A percentile compares a stretch with the other conserved stretches of the same genome.
phyloP scores from a whole-genome alignment of 2,329 filamentous ascomycete species.

The Orbilia javanica region DNA sequence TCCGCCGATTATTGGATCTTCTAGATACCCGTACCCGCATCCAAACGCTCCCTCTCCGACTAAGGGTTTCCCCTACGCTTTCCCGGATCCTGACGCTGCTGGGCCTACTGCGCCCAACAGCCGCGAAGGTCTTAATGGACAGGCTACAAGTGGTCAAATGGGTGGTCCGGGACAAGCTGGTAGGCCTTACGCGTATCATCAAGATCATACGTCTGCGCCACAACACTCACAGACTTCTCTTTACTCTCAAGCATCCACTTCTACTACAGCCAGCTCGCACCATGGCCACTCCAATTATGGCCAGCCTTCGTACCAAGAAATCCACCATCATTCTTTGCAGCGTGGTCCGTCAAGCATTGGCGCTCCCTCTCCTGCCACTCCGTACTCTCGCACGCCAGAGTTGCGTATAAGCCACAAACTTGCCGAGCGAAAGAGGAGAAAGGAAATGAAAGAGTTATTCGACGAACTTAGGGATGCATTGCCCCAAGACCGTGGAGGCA shows the following conservation, averaged over 20 bases:
- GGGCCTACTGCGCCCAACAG: conserved; percentile 59
- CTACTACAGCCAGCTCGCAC: conserved; percentile 52
- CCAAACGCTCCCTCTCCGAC: conserved; percentile 62
- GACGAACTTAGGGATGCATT: conserved; percentile 82
- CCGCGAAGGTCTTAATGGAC: conserved; percentile 46
- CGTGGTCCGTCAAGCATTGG: conserved; percentile 56
- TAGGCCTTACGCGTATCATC: conserved; percentile 56
- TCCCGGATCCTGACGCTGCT: conserved; percentile 62
- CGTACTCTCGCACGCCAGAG: conserved; percentile 85
- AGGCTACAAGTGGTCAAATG: conserved; percentile 18
- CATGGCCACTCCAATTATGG: conserved; percentile 39
- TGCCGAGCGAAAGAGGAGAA: conserved; percentile 83
- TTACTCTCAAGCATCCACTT: conserved; percentile 57
- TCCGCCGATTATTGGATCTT: conserved; percentile 62
- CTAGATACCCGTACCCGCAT: conserved; percentile 62
- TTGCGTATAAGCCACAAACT: conserved; percentile 86
- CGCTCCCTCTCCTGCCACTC: conserved; percentile 64
- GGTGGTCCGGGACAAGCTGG: conserved; percentile 31
- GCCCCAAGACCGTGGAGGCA: conserved; percentile 83
- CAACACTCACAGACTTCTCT: conserved; percentile 58
- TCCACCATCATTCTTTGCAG: conserved; percentile 61
- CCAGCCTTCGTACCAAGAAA: conserved; percentile 45
- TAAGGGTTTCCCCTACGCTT: conserved; percentile 62
- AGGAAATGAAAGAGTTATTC: conserved; percentile 90
- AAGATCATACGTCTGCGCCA: conserved; percentile 46